Conservation (phyloP, 257 asterid species). For the Anisodus acutangulus region DNA sequence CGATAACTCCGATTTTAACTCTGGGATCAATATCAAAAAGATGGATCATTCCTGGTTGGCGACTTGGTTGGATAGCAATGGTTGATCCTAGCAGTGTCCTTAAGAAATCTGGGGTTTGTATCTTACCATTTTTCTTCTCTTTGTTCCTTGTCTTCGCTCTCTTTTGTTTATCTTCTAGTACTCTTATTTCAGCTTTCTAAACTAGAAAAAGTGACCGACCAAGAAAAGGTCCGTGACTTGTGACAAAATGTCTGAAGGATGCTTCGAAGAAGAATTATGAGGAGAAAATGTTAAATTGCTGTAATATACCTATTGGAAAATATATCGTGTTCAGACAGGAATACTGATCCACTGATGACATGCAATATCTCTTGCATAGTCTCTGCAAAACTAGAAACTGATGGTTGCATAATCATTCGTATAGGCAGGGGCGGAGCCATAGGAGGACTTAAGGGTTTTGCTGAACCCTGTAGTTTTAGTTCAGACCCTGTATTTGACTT, state of each 20-base stretch:
- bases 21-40: conserved; percentile 84
- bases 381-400: not conserved
- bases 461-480: no score
- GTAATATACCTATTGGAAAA: not conserved
- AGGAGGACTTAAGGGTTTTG: no score
- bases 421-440: no score
- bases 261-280: not conserved
- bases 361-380: not conserved
- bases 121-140: conserved; percentile 25
- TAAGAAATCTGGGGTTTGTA: conserved; percentile 60
- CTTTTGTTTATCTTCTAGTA: not conserved
- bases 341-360: not conserved
- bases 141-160: not conserved
- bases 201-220: not conserved
- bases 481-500: no score
- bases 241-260: not conserved
- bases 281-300: not conserved
- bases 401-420: not conserved
- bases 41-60: conserved; percentile 93
- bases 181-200: not conserved
- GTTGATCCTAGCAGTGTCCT: conserved; percentile 72
- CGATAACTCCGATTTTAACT: conserved; percentile 69
- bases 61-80: conserved; percentile 78
- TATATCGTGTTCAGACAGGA: not conserved
- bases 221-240: not conserved